These are phyloP conservation scores for Cryphonectria japonica DNA, from an alignment of 2,329 filamentous ascomycete genomes.

Conservation along the genomic window DNA sequence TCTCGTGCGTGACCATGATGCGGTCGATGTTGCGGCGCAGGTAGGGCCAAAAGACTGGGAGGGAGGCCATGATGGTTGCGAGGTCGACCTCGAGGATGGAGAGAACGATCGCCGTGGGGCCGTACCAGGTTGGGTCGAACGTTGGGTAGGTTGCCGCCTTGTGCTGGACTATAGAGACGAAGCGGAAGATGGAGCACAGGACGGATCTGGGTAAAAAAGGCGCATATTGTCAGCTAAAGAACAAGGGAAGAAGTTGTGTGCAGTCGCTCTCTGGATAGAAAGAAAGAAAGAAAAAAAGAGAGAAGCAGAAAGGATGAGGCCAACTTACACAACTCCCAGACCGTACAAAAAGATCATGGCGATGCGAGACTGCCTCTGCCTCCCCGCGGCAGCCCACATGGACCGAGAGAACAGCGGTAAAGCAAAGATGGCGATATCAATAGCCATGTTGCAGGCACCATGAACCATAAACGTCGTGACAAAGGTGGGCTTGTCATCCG, in stretches of 20 bases:
- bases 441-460: constrained; percentile 25
- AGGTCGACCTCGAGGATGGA: constrained; percentile 36
- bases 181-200: constrained; percentile 33
- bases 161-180: constrained; percentile 32
- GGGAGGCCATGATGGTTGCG: constrained; percentile 35
- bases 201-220: constrained; percentile 28
- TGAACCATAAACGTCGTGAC: constrained; percentile 21
- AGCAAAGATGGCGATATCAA: constrained; percentile 24
- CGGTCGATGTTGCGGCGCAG: constrained; percentile 33
- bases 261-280: no score
- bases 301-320: neutral
- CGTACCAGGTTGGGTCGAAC: constrained; percentile 37
- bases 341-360: constrained; percentile 21
- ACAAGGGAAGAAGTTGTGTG: no score
- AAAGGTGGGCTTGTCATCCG: constrained; percentile 11
- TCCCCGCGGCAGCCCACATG: constrained; percentile 24
- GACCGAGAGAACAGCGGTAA: constrained; percentile 23
- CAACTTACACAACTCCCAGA: constrained; percentile 29
- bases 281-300: neutral
- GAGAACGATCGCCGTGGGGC: constrained; percentile 33
- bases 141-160: constrained; percentile 32
- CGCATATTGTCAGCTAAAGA: neutral
- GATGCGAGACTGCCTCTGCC: constrained; percentile 17
- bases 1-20: constrained; percentile 36
- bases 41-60: constrained; percentile 39